Percentiles rank a stretch among this genome's conserved stretches.
Evolutionary conservation across 306 rosid genomes (phyloP).

Genomic region (Cucurbita ficifolia): DNA sequence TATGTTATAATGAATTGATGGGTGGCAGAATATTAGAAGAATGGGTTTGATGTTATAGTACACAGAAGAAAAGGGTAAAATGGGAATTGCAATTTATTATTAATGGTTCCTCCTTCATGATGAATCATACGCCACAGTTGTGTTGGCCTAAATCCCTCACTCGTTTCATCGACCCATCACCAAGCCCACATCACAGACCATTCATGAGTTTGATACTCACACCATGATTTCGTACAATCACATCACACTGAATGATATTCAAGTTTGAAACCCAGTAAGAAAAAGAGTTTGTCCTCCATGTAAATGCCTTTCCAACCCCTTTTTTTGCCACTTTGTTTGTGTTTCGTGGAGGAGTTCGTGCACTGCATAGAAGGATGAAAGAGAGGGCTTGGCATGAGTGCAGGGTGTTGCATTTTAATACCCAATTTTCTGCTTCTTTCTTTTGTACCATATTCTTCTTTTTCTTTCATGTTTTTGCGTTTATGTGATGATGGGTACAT

Average conservation of each 20-base stretch:
- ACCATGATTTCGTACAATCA: conserved; percentile 6
- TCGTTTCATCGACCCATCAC: neutral
- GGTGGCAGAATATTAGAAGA: neutral
- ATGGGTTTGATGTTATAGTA: neutral
- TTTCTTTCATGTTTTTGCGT: neutral
- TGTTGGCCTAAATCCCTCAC: neutral
- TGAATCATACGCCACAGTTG: neutral
- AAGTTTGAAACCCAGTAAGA: neutral
- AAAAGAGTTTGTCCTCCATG: neutral
- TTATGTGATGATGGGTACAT: neutral
- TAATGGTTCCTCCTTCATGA: neutral
- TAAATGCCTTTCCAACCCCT: no score
- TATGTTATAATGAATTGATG: neutral
- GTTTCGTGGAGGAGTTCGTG: neutral
- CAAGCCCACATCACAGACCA: neutral
- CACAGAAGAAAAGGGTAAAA: neutral
- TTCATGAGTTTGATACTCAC: neutral
- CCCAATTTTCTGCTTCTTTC: neutral
- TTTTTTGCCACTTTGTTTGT: neutral
- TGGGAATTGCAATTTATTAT: neutral
- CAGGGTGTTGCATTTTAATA: neutral
- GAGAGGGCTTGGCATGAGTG: neutral
- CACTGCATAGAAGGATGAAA: neutral
- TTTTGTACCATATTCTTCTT: neutral
- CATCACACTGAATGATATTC: neutral